Evolutionary conservation across 2,329 filamentous ascomycete species (phyloP).

Genomic region (Fusarium sp.): DNA sequence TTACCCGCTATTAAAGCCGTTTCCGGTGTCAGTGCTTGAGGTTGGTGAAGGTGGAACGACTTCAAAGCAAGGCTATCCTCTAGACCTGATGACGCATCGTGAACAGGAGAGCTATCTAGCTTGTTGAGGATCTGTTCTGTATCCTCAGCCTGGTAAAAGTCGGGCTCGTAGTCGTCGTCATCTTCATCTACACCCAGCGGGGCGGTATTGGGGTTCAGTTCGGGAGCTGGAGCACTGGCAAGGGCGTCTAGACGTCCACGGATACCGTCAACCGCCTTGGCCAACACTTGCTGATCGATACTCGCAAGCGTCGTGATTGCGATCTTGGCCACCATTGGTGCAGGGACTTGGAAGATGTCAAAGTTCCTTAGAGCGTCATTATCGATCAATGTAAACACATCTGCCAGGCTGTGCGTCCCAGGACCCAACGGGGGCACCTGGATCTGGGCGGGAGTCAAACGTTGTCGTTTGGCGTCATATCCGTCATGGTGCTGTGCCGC

Average conservation of each 20-base stretch:
- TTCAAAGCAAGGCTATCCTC: slow-evolving; percentile 71
- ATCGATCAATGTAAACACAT: slow-evolving; percentile 85
- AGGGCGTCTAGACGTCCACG: slow-evolving; percentile 62
- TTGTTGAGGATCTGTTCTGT: slow-evolving; percentile 83
- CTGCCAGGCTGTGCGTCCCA: slow-evolving; percentile 81
- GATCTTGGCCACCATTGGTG: slow-evolving; percentile 82
- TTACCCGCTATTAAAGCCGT: slow-evolving; percentile 80
- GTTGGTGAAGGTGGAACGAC: slow-evolving; percentile 82
- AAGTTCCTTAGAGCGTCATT: slow-evolving; percentile 82
- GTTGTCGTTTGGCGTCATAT: slow-evolving; percentile 86
- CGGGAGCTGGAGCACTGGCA: slow-evolving; percentile 57
- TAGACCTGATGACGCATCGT: slow-evolving; percentile 46
- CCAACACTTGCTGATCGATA: slow-evolving; percentile 75
- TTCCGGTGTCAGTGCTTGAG: slow-evolving; percentile 77
- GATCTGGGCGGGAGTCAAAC: slow-evolving; percentile 61
- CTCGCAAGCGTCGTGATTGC: slow-evolving; percentile 81
- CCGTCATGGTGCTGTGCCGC: slow-evolving; percentile 78
- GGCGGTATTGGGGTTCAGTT: slow-evolving; percentile 68
- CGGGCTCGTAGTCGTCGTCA: slow-evolving; percentile 89
- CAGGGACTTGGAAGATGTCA: slow-evolving; percentile 83
- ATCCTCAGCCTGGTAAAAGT: slow-evolving; percentile 82
- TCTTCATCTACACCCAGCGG: slow-evolving; percentile 80
- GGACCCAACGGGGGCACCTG: slow-evolving; percentile 78
- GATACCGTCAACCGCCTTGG: slow-evolving; percentile 77
- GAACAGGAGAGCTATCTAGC: slow-evolving; percentile 75